phyloP scores from a whole-genome alignment of 129 eudicot genomes.

The Ambrosia artemisiifolia region DNA sequence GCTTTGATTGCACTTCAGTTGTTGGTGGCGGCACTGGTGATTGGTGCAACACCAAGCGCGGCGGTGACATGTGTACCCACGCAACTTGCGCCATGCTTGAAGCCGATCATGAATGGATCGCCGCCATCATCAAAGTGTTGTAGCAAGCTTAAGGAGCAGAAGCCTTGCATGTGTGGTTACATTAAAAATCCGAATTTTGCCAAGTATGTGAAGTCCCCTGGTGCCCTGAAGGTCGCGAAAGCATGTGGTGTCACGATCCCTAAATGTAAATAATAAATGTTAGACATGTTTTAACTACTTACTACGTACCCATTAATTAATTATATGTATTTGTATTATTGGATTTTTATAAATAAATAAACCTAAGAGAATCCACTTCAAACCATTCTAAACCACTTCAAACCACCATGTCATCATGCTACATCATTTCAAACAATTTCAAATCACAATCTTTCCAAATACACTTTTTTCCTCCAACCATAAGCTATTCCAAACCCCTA shows the following conservation, averaged over 20 bases:
- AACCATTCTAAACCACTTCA: too few relatives aligned
- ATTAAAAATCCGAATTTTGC: neutral
- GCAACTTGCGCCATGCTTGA: neutral
- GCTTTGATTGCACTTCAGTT: constrained; percentile 1
- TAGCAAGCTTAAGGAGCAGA: neutral
- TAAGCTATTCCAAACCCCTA: too few relatives aligned
- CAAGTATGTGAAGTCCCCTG: constrained; percentile 44
- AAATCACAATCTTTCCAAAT: too few relatives aligned
- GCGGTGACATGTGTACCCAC: neutral
- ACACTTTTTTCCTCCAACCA: too few relatives aligned
- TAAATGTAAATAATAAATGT: constrained; percentile 16
- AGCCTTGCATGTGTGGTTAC: constrained; percentile 11
- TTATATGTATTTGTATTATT: too few relatives aligned
- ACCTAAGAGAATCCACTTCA: too few relatives aligned
- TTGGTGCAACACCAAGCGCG: neutral
- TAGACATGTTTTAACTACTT: neutral
- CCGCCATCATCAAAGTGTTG: neutral
- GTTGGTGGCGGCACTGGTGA: neutral
- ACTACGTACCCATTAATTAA: too few relatives aligned
- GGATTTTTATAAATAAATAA: too few relatives aligned
- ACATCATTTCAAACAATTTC: too few relatives aligned
- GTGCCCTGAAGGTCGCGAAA: constrained; percentile 32
- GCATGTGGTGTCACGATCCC: constrained; percentile 33
- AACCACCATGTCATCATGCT: too few relatives aligned
- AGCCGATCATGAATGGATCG: neutral